Evolutionary conservation across 352 stramenopile genomes (phyloP).

Genomic region (Globisporangium rhizosaccharum): DNA sequence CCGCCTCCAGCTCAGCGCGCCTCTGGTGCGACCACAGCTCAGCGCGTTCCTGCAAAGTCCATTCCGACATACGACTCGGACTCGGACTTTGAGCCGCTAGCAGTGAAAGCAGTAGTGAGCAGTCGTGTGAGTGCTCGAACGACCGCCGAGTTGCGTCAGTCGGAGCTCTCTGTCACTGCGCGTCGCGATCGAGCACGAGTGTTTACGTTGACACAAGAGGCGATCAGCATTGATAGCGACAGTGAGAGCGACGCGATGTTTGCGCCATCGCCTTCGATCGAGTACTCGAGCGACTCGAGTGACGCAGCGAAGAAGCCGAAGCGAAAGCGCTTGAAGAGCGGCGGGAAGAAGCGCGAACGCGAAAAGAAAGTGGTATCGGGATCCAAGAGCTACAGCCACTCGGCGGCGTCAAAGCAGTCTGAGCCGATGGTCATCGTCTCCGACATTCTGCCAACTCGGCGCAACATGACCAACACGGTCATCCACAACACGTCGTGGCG

Average conservation of each 20-base stretch:
- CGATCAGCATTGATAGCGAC: conserved; percentile 7
- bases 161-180: no score
- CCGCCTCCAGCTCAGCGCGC: not conserved
- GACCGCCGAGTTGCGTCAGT: no score
- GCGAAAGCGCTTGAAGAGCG: conserved; percentile 7
- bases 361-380: conserved; percentile 5
- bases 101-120: not conserved
- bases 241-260: conserved; percentile 11
- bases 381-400: conserved; percentile 2
- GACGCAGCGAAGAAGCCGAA: conserved; percentile 4
- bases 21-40: not conserved
- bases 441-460: conserved; percentile 23
- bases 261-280: conserved; percentile 1
- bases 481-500: conserved; percentile 44
- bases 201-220: not conserved
- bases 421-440: conserved; percentile 16
- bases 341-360: conserved; percentile 11
- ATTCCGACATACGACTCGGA: conserved; percentile 11
- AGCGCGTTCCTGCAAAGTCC: not conserved
- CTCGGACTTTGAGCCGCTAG: conserved; percentile 8
- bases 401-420: conserved; percentile 12
- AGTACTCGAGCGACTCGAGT: not conserved
- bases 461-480: conserved; percentile 30
- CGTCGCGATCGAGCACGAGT: no score
- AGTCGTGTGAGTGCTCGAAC: no score